Evolutionary conservation across 2,329 filamentous ascomycete genomes (phyloP).

Genomic region (Graphilbum fragrans): DNA sequence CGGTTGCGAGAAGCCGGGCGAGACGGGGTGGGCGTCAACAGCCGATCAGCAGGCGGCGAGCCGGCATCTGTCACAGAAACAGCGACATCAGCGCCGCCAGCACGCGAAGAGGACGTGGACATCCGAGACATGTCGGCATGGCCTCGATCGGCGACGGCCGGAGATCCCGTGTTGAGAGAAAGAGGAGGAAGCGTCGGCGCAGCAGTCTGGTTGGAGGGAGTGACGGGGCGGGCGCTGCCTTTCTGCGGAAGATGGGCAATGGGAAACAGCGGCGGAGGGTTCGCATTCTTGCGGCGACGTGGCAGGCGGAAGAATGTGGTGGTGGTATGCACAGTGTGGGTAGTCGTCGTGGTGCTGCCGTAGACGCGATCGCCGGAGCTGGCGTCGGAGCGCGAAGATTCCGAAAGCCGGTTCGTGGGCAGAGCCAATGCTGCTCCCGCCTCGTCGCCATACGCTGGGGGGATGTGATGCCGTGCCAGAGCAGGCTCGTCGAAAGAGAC

Average conservation of each 20-base stretch:
- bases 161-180: background rate
- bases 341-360: slow-evolving; percentile 46
- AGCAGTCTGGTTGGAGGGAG: slow-evolving; percentile 3
- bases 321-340: slow-evolving; percentile 49
- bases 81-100: background rate
- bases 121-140: no score
- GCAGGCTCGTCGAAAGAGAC: slow-evolving; percentile 52
- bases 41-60: no score
- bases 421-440: slow-evolving; percentile 44
- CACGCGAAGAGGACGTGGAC: background rate
- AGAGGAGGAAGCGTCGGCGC: background rate
- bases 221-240: slow-evolving; percentile 4
- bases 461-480: slow-evolving; percentile 18
- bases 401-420: slow-evolving; percentile 56
- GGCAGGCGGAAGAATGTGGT: slow-evolving; percentile 73
- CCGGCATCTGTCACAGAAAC: no score
- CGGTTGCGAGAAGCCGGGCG: slow-evolving; percentile 13
- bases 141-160: no score
- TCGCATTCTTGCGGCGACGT: slow-evolving; percentile 41
- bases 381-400: slow-evolving; percentile 82
- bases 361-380: slow-evolving; percentile 59
- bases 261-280: slow-evolving; percentile 69
- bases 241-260: slow-evolving; percentile 60
- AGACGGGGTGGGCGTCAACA: slow-evolving; percentile 19
- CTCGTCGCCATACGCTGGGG: slow-evolving; percentile 48